These are phyloP conservation scores for Pelargonium myrrhifolium DNA, from an alignment of 441 rosid species.

Conservation along the genomic window DNA sequence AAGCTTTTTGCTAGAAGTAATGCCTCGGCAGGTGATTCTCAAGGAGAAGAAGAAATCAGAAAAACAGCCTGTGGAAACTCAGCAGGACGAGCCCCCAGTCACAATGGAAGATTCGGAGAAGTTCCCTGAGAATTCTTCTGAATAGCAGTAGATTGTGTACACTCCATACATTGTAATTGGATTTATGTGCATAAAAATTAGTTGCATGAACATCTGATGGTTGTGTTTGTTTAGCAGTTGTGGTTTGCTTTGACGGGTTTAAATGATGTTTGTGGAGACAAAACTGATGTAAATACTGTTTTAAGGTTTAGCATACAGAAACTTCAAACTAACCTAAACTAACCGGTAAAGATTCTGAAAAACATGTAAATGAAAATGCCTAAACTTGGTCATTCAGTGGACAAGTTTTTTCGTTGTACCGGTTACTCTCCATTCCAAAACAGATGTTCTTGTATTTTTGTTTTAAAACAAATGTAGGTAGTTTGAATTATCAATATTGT, in stretches of 20 bases:
- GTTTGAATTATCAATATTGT: no score
- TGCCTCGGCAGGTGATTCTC: slow-evolving; percentile 83
- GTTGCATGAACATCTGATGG: neutral
- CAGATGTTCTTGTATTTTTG: no score
- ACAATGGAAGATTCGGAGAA: slow-evolving; percentile 14
- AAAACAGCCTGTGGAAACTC: slow-evolving; percentile 30
- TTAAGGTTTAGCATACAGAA: no score
- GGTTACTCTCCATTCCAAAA: no score
- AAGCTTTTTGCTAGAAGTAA: slow-evolving; percentile 75
- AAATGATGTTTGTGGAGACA: neutral
- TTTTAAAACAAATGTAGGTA: no score
- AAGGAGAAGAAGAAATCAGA: slow-evolving; percentile 67
- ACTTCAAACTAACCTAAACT: no score
- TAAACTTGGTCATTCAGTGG: no score
- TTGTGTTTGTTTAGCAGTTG: neutral
- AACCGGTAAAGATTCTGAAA: no score
- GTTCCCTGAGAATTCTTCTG: neutral
- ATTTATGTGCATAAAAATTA: neutral
- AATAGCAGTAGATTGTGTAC: neutral
- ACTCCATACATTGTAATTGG: neutral
- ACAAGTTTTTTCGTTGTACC: no score
- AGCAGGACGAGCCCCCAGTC: slow-evolving; percentile 19
- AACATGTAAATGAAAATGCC: no score
- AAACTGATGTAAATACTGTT: no score
- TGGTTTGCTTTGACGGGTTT: neutral